Evolutionary conservation across 371 early-diverging fungal genomes (phyloP), one percentile per base, ranked within the genome.

Genomic region (Lichtheimia corymbifera): DNA sequence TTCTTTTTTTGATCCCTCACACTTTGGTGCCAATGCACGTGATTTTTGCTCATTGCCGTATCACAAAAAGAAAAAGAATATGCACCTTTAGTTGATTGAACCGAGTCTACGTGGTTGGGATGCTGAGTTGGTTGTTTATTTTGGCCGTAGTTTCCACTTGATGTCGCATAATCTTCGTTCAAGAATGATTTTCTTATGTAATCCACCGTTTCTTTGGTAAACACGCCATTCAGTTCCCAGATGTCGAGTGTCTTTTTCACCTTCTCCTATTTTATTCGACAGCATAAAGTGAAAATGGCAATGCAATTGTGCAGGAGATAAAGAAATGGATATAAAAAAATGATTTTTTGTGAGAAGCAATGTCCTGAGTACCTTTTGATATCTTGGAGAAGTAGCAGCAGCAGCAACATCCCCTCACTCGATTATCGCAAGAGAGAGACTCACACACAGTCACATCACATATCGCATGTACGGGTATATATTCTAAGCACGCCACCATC

Each of bases 161-260:
- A 43, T 50, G 60, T 53, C 40, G 61, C 57, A 54, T 35, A 4
- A 35, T 35, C 35, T 35, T 45, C 54, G 50, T 70, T 63, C 64
- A 77, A 62, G 64, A 75, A 73, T 27, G 74, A 72, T 27, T 65
- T 44, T 53, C 72, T 76, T 50, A 76, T 53, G 59, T 72, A 60
- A 51, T 77, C 63, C 51, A 76, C 66, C 61, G 72, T 41, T 35
- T 76, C 74, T 67, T 70, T 73, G 27, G 78, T 62, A 63, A 76
- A 78, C 28, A 81, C 65, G 50, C 67, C 71, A 61, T 73, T 70
- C 58, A 76, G 72, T 54, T 74, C 78, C 82, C 82, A 81, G 65
- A 81, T 72, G 66, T 76, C 82, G 65, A 78, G 73, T 49, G 78
- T 78, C 66, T 73, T 81, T 74, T 69, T 81, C 63, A 78, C 74